Conservation (phyloP, 2,329 filamentous ascomycete species). For the Aaosphaeria arxii region DNA sequence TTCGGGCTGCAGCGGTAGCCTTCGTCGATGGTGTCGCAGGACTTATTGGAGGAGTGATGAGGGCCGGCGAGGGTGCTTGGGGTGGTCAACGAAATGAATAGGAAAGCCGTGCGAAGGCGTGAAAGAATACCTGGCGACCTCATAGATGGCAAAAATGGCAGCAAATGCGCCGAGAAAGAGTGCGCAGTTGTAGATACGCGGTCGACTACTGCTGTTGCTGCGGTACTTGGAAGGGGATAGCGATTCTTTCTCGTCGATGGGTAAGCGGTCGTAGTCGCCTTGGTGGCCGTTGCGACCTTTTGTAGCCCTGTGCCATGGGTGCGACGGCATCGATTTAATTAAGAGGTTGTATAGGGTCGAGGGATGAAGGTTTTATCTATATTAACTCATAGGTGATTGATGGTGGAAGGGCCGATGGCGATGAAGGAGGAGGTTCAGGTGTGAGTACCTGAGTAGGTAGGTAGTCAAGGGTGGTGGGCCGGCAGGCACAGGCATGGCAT, state of each 20-base stretch:
- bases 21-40: conserved; percentile 53
- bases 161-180: conserved; percentile 16
- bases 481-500: too few relatives aligned
- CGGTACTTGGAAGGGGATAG: conserved; percentile 15
- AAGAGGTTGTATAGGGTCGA: too few relatives aligned
- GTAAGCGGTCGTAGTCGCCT: conserved; percentile 22
- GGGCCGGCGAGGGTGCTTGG: conserved; percentile 14
- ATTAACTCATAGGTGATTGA: too few relatives aligned
- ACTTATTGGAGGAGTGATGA: conserved; percentile 9
- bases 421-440: too few relatives aligned
- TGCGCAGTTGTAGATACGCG: conserved; percentile 1
- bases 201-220: conserved; percentile 5
- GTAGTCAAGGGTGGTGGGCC: too few relatives aligned
- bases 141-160: conserved; percentile 19
- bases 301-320: conserved; percentile 22
- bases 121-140: conserved; percentile 18
- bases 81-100: conserved; percentile 10
- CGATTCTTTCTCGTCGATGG: conserved; percentile 28
- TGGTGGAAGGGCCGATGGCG: too few relatives aligned
- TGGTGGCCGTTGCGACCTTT: conserved; percentile 9
- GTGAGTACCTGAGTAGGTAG: too few relatives aligned
- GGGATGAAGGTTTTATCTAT: too few relatives aligned
- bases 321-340: not conserved
- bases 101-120: conserved; percentile 1
- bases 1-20: conserved; percentile 63